phyloP scores from a whole-genome alignment of 148 eudicot species.

The Limonium bicolor region DNA sequence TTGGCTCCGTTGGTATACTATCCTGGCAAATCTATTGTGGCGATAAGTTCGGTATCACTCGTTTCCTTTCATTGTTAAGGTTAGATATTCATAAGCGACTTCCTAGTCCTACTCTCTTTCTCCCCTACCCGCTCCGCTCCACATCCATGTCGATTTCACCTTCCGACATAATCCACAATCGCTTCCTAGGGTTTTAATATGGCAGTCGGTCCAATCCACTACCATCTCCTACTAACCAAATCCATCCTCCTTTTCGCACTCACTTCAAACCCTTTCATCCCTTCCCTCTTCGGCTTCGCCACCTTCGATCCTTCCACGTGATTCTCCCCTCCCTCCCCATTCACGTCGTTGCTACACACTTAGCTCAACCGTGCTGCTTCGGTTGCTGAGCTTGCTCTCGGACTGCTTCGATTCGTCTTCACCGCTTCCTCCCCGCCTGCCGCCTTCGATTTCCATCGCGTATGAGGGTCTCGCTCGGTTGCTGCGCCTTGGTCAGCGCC shows the following conservation, averaged over 20 bases:
- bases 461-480: slow-evolving; percentile 23
- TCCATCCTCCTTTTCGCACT: slow-evolving; percentile 16
- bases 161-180: slow-evolving; percentile 15
- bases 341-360: slow-evolving; percentile 25
- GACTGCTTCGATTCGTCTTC: slow-evolving; percentile 24
- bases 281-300: slow-evolving; percentile 14
- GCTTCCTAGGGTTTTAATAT: slow-evolving; percentile 57
- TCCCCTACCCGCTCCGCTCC: slow-evolving; percentile 4
- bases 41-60: no score
- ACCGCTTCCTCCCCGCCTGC: slow-evolving; percentile 14
- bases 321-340: slow-evolving; percentile 22
- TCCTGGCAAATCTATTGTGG: no score
- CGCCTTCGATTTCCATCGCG: slow-evolving; percentile 17
- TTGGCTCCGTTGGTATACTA: no score
- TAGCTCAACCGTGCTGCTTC: slow-evolving; percentile 26
- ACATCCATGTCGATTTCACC: slow-evolving; percentile 1
- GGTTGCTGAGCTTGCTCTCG: slow-evolving; percentile 16
- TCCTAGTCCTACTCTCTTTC: not conserved
- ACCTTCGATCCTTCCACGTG: slow-evolving; percentile 23
- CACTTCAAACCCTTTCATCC: slow-evolving; percentile 9
- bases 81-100: no score
- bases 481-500: slow-evolving; percentile 20
- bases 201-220: slow-evolving; percentile 60
- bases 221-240: slow-evolving; percentile 22
- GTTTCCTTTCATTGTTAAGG: no score